phyloP scores from a whole-genome alignment of 1,284 basidiomycete genomes.

The Cerrena zonata region DNA sequence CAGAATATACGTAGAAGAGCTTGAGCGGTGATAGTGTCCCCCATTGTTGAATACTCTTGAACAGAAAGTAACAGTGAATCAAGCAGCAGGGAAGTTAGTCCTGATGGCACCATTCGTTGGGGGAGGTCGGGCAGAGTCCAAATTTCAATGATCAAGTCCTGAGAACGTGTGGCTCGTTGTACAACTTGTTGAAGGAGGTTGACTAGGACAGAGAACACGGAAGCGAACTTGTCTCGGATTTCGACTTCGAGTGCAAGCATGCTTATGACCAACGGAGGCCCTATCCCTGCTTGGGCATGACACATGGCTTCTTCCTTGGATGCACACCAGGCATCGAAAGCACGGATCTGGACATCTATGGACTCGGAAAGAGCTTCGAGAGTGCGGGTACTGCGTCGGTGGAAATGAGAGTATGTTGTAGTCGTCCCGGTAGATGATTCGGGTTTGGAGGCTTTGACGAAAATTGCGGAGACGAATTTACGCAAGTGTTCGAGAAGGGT shows the following conservation, averaged over 20 bases:
- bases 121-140: slow-evolving; percentile 40
- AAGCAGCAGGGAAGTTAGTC: slow-evolving; percentile 50
- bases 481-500: slow-evolving; percentile 59
- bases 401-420: slow-evolving; percentile 10
- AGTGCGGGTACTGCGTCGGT: slow-evolving; percentile 44
- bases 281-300: slow-evolving; percentile 42
- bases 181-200: slow-evolving; percentile 31
- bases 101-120: slow-evolving; percentile 42
- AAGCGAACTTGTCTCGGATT: slow-evolving; percentile 50
- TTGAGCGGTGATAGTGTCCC: slow-evolving; percentile 47
- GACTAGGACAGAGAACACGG: slow-evolving; percentile 51
- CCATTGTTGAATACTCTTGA: slow-evolving; percentile 51
- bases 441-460: slow-evolving; percentile 24
- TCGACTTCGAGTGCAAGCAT: slow-evolving; percentile 60
- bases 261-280: slow-evolving; percentile 49
- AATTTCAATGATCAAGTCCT: slow-evolving; percentile 26
- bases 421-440: not conserved
- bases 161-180: slow-evolving; percentile 26
- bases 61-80: slow-evolving; percentile 55
- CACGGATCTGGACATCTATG: slow-evolving; percentile 51
- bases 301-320: slow-evolving; percentile 61
- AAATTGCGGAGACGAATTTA: slow-evolving; percentile 46
- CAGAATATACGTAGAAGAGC: slow-evolving; percentile 59
- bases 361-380: slow-evolving; percentile 79
- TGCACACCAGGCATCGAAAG: slow-evolving; percentile 68